phyloP scores from a whole-genome alignment of 2,329 filamentous ascomycete species.

The Pseudocercospora macadamiae region DNA sequence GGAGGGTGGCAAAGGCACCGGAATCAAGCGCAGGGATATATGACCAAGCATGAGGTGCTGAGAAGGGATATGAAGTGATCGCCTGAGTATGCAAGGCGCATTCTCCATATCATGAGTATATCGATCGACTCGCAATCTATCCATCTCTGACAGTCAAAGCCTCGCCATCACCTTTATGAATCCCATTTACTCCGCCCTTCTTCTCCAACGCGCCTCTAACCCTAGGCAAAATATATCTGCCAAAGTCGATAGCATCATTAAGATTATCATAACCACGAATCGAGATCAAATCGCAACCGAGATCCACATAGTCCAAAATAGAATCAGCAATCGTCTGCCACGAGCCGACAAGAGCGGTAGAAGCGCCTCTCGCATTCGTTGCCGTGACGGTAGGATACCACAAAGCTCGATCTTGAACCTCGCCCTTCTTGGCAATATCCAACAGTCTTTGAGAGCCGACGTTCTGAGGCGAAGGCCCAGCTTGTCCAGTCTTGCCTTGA shows the following conservation, averaged over 20 bases:
- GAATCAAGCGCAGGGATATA: no score
- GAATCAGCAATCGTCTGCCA: slow-evolving; percentile 57
- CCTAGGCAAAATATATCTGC: slow-evolving; percentile 57
- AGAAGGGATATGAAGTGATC: no score
- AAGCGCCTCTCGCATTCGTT: slow-evolving; percentile 62
- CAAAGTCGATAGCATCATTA: slow-evolving; percentile 63
- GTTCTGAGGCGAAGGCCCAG: slow-evolving; percentile 55
- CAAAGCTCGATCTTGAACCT: slow-evolving; percentile 64
- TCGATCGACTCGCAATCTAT: no score
- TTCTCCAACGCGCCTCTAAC: slow-evolving; percentile 47
- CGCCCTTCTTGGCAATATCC: slow-evolving; percentile 59
- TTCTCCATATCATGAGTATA: no score
- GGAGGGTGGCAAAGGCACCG: no score
- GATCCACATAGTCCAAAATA: slow-evolving; percentile 60
- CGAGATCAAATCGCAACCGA: slow-evolving; percentile 61
- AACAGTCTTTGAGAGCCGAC: slow-evolving; percentile 62
- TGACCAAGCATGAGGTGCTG: no score
- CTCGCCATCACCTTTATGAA: slow-evolving; percentile 2
- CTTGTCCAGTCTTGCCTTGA: slow-evolving; percentile 28
- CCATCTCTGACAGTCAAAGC: neutral
- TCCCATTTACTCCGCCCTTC: slow-evolving; percentile 21
- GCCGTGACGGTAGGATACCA: slow-evolving; percentile 67
- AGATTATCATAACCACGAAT: slow-evolving; percentile 65
- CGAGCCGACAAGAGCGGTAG: slow-evolving; percentile 62
- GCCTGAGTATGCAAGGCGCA: no score